These are phyloP conservation scores for Primulina eburnea DNA, from an alignment of 257 asterid species.

Conservation along the genomic window DNA sequence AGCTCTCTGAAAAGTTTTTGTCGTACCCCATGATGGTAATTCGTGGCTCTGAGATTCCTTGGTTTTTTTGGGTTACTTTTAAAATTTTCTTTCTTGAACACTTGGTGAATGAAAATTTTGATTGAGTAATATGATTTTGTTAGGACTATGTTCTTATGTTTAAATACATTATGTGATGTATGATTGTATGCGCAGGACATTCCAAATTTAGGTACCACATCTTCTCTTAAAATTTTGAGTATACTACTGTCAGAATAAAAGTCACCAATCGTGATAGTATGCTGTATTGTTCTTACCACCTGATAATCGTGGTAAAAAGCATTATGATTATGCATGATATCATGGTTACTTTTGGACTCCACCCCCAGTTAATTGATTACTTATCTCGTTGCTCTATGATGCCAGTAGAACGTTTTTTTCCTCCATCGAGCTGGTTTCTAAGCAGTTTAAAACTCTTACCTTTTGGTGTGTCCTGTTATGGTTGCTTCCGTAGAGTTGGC, in stretches of 20 bases:
- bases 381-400: neutral
- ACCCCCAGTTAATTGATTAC: neutral
- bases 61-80: neutral
- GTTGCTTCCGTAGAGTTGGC: neutral
- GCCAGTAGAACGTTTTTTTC: neutral
- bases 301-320: neutral
- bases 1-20: neutral
- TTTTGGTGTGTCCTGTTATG: neutral
- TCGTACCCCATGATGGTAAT: neutral
- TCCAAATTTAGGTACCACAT: neutral
- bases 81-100: neutral
- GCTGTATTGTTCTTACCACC: neutral
- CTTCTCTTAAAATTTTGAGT: neutral
- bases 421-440: neutral
- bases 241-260: neutral
- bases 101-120: neutral
- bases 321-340: too few relatives aligned
- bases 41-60: neutral
- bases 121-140: neutral
- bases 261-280: neutral
- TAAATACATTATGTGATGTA: neutral
- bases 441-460: neutral
- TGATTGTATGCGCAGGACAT: neutral
- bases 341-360: neutral
- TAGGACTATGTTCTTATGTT: neutral